Conservation (phyloP, 176 grass and related monocot species). For the Paspalum vaginatum region DNA sequence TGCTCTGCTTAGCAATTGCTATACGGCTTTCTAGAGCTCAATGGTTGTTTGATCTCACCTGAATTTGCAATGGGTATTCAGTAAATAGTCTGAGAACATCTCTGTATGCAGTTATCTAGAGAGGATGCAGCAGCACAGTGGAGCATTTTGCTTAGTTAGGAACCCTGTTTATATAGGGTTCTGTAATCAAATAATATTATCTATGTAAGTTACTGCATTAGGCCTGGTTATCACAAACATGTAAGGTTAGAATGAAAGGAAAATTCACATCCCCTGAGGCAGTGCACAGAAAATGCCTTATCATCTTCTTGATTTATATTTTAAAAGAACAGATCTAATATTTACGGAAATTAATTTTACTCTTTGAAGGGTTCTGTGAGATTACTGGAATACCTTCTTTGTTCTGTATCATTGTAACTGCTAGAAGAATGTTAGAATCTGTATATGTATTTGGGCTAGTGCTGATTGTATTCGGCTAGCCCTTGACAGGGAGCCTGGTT, state of each 20-base stretch:
- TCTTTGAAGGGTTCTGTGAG: background rate
- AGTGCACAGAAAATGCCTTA: background rate
- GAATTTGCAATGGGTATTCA: background rate
- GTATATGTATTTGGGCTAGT: too few relatives aligned
- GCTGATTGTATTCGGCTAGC: too few relatives aligned
- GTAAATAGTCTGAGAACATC: background rate
- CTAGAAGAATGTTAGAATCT: too few relatives aligned
- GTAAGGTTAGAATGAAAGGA: too few relatives aligned
- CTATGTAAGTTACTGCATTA: background rate
- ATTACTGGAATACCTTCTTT: background rate
- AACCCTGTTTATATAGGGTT: background rate
- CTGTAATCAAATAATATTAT: background rate
- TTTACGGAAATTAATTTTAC: background rate
- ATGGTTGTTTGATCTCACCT: background rate
- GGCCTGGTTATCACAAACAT: background rate
- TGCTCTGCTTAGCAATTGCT: conserved; percentile 6
- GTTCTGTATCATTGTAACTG: background rate
- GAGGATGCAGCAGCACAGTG: background rate
- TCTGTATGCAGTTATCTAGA: background rate
- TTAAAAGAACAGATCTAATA: background rate
- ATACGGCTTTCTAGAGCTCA: background rate
- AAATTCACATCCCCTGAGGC: background rate
- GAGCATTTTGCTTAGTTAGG: background rate
- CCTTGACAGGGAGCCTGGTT: too few relatives aligned
- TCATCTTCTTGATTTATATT: background rate